Base-by-base conservation (phyloP, 768 basidiomycete species). In the Kwoniella sp. region DNA sequence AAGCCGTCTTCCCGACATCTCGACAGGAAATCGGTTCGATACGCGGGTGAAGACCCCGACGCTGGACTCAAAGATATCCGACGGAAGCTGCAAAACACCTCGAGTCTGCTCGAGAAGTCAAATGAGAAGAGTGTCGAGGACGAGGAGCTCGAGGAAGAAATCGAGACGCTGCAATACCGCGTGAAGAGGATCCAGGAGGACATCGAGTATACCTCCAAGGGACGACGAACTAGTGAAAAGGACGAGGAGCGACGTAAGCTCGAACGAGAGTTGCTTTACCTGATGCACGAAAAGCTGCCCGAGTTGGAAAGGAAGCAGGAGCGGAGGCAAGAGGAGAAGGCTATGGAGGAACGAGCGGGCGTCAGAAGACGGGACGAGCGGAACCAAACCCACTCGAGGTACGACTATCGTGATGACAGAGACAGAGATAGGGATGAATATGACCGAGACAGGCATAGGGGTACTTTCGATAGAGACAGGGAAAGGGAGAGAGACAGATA, bases 271-370 rank as follows among this genome's bases (percentile, higher is more conserved):
- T 82, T 97, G 21, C 79, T 95, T 60, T 83, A 84, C 50, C 82
- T 99, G 56, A 86, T 90, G 87, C 93, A 98, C 73, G 92, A 95
- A 74, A 85, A 88, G 50, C 83, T 99, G 4, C 96, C 96, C 0
- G 91, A 92, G 59, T 85, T 99, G 7, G 93, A 98, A 80, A 84
- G 88, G 68, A 87, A 86, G 77, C 86, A 96, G 53, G 86, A 90
- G 73, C 87, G 87, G 15, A 80, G 90, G 49, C 90, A 95, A 52
- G 87, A 88, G 64, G 83, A 87, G 68, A 88, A 85, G 76, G 86
- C 89, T 66, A 83, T 86, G 70, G 91, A 96, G 73, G 88, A 88
- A 70, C 82, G 91, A 37, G 88, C 91, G 48, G 88, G 89, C 84
- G 82, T 85, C 1, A 83, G 89, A 59, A 89, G 91, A 36, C 83